Evolutionary conservation across 1,139 yeast species (phyloP).

Genomic region (Pichia sp.): DNA sequence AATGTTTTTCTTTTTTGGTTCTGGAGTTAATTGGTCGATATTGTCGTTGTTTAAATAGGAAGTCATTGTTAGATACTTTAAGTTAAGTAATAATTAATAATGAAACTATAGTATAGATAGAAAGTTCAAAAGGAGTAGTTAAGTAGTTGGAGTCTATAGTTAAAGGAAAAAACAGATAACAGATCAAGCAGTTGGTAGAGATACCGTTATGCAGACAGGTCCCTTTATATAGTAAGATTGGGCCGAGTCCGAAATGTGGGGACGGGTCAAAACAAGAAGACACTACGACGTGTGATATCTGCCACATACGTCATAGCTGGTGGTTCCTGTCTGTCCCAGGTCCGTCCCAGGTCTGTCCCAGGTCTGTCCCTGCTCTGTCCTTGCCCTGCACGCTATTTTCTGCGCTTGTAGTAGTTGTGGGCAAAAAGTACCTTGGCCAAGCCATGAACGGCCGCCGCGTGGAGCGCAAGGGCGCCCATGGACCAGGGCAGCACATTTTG

Average conservation of each 20-base stretch:
- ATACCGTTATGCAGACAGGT: neutral
- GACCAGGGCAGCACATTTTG: slow-evolving; percentile 16
- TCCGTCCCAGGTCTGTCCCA: neutral
- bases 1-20: slow-evolving; percentile 55
- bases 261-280: neutral
- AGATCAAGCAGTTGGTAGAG: too few species aligned
- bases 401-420: slow-evolving; percentile 17
- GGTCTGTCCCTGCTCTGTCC: too few species aligned
- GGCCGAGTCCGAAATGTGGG: neutral
- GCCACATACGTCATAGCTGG: neutral
- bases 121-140: too few species aligned
- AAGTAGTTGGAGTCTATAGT: too few species aligned
- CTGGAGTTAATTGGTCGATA: slow-evolving; percentile 58
- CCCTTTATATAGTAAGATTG: neutral
- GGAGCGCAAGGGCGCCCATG: slow-evolving; percentile 15
- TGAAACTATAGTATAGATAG: neutral
- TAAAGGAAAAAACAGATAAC: too few species aligned
- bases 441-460: slow-evolving; percentile 22
- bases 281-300: neutral
- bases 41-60: slow-evolving; percentile 69
- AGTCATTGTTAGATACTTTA: neutral
- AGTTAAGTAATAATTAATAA: neutral
- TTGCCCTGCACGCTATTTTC: neutral
- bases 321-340: neutral
- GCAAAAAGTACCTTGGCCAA: slow-evolving; percentile 21